Evolutionary conservation across 805 yeast genomes (phyloP).

Genomic region (Pichia nanzhaoensis): DNA sequence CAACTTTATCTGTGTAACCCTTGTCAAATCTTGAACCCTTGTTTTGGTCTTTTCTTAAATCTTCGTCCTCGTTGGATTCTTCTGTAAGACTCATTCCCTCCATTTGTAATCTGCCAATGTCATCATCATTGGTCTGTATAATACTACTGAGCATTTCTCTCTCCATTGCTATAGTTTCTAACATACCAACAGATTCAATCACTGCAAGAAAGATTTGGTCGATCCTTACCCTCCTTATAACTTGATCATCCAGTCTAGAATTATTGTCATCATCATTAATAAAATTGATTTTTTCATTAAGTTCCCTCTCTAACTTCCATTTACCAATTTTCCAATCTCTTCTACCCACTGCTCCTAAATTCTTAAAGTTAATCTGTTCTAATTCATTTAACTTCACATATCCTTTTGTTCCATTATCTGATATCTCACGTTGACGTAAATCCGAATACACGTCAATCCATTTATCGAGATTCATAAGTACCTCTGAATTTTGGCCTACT

Average conservation of each 20-base stretch:
- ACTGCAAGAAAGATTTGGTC: conserved; percentile 50
- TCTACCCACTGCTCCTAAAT: conserved; percentile 35
- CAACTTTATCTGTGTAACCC: conserved; percentile 52
- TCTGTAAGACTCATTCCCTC: conserved; percentile 10
- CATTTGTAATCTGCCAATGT: conserved; percentile 14
- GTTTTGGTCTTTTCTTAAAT: conserved; percentile 12
- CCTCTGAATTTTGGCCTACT: not conserved
- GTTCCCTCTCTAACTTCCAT: conserved; percentile 52
- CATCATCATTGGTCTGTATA: conserved; percentile 11
- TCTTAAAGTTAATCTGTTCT: conserved; percentile 1
- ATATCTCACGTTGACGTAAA: conserved; percentile 5
- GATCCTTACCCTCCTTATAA: conserved; percentile 45
- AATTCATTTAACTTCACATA: conserved; percentile 11
- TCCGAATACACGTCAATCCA: conserved; percentile 11
- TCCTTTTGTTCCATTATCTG: conserved; percentile 7
- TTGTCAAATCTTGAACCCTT: conserved; percentile 26
- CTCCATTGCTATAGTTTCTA: conserved; percentile 63
- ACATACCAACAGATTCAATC: conserved; percentile 44
- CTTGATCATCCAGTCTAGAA: conserved; percentile 55
- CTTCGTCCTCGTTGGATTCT: conserved; percentile 9
- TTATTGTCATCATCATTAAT: conserved; percentile 32
- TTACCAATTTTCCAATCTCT: conserved; percentile 70
- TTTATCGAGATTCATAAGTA: conserved; percentile 9
- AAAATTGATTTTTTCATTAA: conserved; percentile 37
- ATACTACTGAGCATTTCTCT: conserved; percentile 49